A percentile compares a stretch with the other conserved stretches of the same genome.
phyloP scores from a whole-genome alignment of 306 rosid genomes.

The Rubus parviflorus region DNA sequence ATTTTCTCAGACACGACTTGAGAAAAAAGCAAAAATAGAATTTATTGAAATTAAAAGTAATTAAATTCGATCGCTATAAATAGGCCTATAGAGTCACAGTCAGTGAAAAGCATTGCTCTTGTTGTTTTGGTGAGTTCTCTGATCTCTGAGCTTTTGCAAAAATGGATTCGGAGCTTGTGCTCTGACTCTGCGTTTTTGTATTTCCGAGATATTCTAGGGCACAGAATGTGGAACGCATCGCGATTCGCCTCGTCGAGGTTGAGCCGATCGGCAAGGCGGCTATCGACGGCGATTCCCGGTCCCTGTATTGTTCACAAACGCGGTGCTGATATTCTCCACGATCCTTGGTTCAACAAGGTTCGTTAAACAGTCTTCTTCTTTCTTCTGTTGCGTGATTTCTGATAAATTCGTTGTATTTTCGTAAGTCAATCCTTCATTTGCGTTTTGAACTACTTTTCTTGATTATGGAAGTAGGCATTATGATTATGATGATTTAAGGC shows the following conservation, averaged over 20 bases:
- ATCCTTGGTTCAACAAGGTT: conserved; percentile 99
- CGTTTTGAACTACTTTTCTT: not conserved
- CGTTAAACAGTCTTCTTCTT: not conserved
- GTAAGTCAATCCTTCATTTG: not conserved
- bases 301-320: conserved; percentile 97
- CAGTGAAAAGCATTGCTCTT: not conserved
- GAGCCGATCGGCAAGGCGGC: conserved; percentile 52
- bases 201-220: not conserved
- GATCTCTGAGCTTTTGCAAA: not conserved
- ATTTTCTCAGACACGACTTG: not conserved
- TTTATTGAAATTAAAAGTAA: not conserved
- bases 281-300: conserved; percentile 83
- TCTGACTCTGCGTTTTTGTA: conserved; percentile 11
- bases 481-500: not conserved
- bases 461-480: not conserved
- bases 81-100: not conserved
- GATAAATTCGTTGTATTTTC: too few species aligned
- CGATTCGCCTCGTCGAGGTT: conserved; percentile 62
- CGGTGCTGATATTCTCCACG: conserved; percentile 97
- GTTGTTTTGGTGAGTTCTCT: not conserved
- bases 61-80: not conserved
- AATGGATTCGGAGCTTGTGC: conserved; percentile 22
- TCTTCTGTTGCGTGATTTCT: not conserved
- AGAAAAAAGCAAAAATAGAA: not conserved
- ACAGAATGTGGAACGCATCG: conserved; percentile 70